A percentile compares a stretch with the other conserved stretches of the same genome.
These are phyloP conservation scores for Naganishia friedmannii DNA, from an alignment of 768 basidiomycete species.

Conservation along the genomic window DNA sequence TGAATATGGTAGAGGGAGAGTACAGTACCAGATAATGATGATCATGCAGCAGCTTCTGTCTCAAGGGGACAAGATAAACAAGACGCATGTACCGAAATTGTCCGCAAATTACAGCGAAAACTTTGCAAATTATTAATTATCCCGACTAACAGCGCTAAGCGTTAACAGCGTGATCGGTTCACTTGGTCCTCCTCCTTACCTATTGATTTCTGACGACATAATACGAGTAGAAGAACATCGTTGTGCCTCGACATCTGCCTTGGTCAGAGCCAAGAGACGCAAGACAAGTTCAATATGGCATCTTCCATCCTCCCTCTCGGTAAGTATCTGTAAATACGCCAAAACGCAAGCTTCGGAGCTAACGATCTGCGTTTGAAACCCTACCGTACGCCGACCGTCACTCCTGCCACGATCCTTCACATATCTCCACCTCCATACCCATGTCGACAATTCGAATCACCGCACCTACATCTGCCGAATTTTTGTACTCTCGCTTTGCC, in stretches of 20 bases:
- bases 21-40: too few species aligned
- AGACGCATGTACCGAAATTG: too few species aligned
- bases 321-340: conserved; percentile 40
- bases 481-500: neutral
- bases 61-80: too few species aligned
- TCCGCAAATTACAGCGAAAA: too few species aligned
- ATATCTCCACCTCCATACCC: neutral
- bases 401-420: neutral
- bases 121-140: too few species aligned
- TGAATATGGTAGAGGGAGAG: too few species aligned
- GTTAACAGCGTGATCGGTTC: too few species aligned
- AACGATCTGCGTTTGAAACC: neutral
- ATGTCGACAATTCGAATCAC: neutral
- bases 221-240: neutral
- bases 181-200: too few species aligned
- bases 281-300: conserved; percentile 60
- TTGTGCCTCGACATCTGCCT: neutral
- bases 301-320: conserved; percentile 92
- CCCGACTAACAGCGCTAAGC: too few species aligned
- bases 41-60: too few species aligned
- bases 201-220: too few species aligned
- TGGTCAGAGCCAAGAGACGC: neutral
- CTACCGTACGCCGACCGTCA: neutral
- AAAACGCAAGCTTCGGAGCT: neutral
- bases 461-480: neutral